Evolutionary conservation across 768 basidiomycete species (phyloP), one percentile per base, ranked within the genome.

Genomic region (Candolleomyces aberdarensis): DNA sequence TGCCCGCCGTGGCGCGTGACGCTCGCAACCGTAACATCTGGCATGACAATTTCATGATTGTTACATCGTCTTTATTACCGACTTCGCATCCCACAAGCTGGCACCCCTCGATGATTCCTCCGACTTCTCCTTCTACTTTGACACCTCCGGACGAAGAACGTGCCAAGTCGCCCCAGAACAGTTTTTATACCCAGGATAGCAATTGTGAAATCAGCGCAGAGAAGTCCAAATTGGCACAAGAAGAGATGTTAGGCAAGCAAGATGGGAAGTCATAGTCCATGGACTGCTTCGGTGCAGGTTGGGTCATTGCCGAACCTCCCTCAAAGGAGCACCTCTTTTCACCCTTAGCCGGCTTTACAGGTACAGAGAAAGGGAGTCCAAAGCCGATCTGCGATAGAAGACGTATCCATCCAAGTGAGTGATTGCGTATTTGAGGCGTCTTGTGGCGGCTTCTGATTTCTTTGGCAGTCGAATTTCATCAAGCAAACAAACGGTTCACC

Each of bases 31-130:
- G 89, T 54, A 92, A 96, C 76, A 79, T 96, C n/a, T 85, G 95
- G 2, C 97, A 99, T 74, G 97, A 97, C 10, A 96, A 98, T 72
- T 91, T 99, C n/a, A n/a, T n/a, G n/a, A n/a, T n/a, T n/a, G n/a
- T n/a, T n/a, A n/a, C n/a, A n/a, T n/a, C n/a, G n/a, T 99, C 46
- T 83, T 90, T 22, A 80, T 99, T 55, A 92, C 96, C 46, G 97
- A 98, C 76, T 98, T 98, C 71, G 93, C 96, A 0, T 84, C 88
- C 0, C 95, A 92, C 83, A 99, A 99, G 71, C 97, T 96, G 0
- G 96, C 94, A 2, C 97, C 97, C 0, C 83, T 98, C 48, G 94
- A 99, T 69, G 92, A 93, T 66, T 86, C 92, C 3, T 87, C 96
- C 8, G 95, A 96, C 75, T 99, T 98, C 73, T 96, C 95, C 4